Conservation (phyloP, 2,329 filamentous ascomycete genomes). For the Aspergillus chevalieri region DNA sequence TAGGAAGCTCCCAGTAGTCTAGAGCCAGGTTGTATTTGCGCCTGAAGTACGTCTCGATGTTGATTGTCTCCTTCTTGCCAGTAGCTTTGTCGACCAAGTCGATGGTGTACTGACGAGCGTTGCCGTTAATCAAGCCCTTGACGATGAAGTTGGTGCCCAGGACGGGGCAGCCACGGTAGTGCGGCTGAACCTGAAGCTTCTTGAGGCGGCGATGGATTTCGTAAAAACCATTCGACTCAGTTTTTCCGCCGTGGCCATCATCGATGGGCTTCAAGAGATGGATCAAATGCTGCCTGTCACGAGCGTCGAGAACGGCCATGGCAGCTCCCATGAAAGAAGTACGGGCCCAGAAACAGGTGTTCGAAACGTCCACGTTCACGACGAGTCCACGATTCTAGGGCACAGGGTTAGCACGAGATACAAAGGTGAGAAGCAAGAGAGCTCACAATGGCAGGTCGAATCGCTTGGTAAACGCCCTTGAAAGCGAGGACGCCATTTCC, state of each 20-base stretch:
- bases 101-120: constrained; percentile 41
- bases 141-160: constrained; percentile 44
- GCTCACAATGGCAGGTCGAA: constrained; percentile 63
- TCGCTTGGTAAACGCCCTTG: constrained; percentile 84
- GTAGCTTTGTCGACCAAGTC: constrained; percentile 34
- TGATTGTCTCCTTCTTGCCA: constrained; percentile 42
- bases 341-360: constrained; percentile 76
- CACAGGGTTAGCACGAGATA: constrained; percentile 19
- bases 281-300: constrained; percentile 27
- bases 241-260: constrained; percentile 18
- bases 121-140: constrained; percentile 41
- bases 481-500: constrained; percentile 65
- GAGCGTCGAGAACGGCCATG: constrained; percentile 25
- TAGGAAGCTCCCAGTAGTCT: constrained; percentile 44
- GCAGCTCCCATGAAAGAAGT: constrained; percentile 31
- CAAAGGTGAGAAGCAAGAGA: constrained; percentile 2
- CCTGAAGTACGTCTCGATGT: constrained; percentile 55
- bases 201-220: constrained; percentile 24
- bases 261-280: constrained; percentile 15
- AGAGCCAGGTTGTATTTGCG: constrained; percentile 46
- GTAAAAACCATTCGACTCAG: constrained; percentile 19
- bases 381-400: constrained; percentile 58
- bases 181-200: constrained; percentile 33
- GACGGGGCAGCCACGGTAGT: constrained; percentile 30
- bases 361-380: constrained; percentile 86